Base-by-base conservation (phyloP, 1,139 yeast species). In the Hansenula lynferdii region DNA sequence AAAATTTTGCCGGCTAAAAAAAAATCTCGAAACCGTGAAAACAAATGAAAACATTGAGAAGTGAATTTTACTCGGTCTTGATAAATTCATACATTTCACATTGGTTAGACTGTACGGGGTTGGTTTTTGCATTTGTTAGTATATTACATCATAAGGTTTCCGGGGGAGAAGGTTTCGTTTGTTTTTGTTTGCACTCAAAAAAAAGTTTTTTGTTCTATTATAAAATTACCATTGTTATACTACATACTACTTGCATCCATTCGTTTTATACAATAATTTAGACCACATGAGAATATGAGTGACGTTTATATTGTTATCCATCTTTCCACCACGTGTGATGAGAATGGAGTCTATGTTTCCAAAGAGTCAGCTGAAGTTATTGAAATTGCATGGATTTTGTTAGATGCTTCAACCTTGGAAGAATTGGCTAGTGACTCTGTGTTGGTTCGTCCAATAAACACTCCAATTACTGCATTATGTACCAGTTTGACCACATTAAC, bases 261-360 rank as follows among this genome's bases (percentile, higher is more conserved):
- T 29, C 31, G n/a, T 29, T 20, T 18, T 14, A 17, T 10, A n/a
- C n/a, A n/a, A n/a, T n/a, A n/a, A n/a, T n/a, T n/a, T n/a, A n/a
- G n/a, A n/a, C n/a, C n/a, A n/a, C n/a, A 14, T n/a, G 17, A 9
- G 15, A 15, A n/a, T 22, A 77, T 77, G 82, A 64, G 74, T 51
- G 85, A 78, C 55, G 65, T 72, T 32, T 81, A 76, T 56, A 75
- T 83, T 49, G 81, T 80, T 40, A 64, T 80, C 31, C 80, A 80
- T 46, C 60, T 80, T 33, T 72, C 80, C 42, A 77, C 86, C 27
- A 83, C 90, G 15, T 77, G 84, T 49, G 89, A 81, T 54, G 89
- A 81, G 41, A 70, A 76, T 37, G 70, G 76, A 26, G 67, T 72
- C 26, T 73, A 75, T 50, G 74, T 79, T 36, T 63, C 81, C 26